Base-by-base conservation (phyloP, 345 rosid genomes). In the Aurinia saxatilis region DNA sequence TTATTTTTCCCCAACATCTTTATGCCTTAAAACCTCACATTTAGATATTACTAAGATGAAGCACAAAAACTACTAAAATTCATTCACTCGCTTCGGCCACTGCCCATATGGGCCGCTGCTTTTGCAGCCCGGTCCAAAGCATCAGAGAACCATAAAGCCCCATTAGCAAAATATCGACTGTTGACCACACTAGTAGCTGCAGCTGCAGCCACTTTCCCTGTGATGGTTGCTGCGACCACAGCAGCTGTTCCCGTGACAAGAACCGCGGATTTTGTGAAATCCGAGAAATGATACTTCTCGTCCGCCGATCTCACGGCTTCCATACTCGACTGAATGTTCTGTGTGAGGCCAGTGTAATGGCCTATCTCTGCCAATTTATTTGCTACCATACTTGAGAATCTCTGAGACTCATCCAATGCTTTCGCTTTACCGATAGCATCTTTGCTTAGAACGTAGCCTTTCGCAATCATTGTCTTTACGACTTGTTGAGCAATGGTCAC, bases 61-160 rank as follows among this genome's bases (percentile, higher is more conserved):
- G 40, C 37, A n/a, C 45, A 34, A 54, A 15, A 10, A 33, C 18
- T 2, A 3, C 2, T 29, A n/a, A 33, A 3, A 57, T 64, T 21
- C n/a, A 21, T 21, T 21, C 29, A 71, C 18, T 75, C 39, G 72
- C 65, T 77, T 62, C 67, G 77, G 60, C 77, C 84, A 48, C 68
- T 72, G 53, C 84, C 96, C 44, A 88, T 64, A 57, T 82, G 87
- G 42, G 92, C 91, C 2, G 90, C 80, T 12, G 84, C 83, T 76
- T 83, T 70, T 7, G 92, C 90, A 7, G 89, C 95, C 2, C 72
- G 83, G 19, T 63, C 72, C 77, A 88, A 75, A 33, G 65, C 79
- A 60, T 70, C 85, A 0, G 98, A 88, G 71, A 86, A 81, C 98
- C 90, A 88, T 7, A 84, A 82, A 56, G 90, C 88, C 57, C 96